Evolutionary conservation across 2,329 filamentous ascomycete species (phyloP), one percentile per base, ranked within the genome.

Genomic region (Colletotrichum sp.): DNA sequence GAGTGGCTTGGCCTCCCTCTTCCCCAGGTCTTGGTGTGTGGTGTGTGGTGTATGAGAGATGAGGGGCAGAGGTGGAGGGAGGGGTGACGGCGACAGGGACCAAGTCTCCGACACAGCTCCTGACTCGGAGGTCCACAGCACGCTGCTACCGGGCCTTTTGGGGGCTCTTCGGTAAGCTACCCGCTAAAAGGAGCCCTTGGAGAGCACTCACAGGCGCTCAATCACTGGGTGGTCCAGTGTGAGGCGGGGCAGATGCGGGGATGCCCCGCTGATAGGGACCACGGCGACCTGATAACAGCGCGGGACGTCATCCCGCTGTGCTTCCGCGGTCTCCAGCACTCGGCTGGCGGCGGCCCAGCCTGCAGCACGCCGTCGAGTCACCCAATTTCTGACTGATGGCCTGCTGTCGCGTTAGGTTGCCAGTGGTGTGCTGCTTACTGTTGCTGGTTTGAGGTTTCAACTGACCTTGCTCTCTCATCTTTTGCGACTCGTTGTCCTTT

Each of bases 321-420:
- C 64, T 76, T 74, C 74, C 74, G 74, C 74, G 21, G 64, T 60
- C 60, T 60, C 62, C 30, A 66, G 63, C 57, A 67, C 34, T 72
- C 74, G 74, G 74, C 30, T 76, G 70, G 74, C 70, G 70, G 70
- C 74, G 74, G 74, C 74, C 70, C 74, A 74, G 74, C 59, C 44
- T 52, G 44, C 44, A 52, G 44, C n/a, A 52, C n/a, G n/a, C n/a
- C n/a, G 59, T 76, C 34, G 30, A 72, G 60, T 55, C 52, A 49
- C 67, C 71, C 12, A 34, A 28, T 26, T 26, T 55, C 8, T 32
- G 65, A 59, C 65, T 57, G 65, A 67, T 55, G 21, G n/a, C 18
- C 64, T 59, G 55, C 55, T 16, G 55, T 59, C 55, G 55, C 18
- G 52, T n/a, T 15, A 9, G 36, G 36, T 18, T 44, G 36, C 36